A percentile compares a stretch with the other conserved stretches of the same genome.
phyloP scores from a whole-genome alignment of 257 asterid genomes.

The Galeopsis tetrahit region DNA sequence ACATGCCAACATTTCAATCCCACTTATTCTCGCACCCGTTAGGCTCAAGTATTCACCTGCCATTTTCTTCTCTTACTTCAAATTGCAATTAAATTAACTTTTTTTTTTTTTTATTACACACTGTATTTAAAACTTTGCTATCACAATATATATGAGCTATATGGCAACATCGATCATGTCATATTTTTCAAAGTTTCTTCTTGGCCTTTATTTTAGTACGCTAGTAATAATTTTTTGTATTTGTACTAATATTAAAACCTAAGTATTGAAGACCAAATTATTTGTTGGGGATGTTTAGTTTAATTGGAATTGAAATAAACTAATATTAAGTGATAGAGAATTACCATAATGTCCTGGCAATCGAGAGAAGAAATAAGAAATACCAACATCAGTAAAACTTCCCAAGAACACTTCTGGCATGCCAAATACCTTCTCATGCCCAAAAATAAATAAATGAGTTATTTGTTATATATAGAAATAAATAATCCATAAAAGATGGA shows the following conservation, averaged over 20 bases:
- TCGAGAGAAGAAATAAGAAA: constrained; percentile 26
- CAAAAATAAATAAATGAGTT: neutral
- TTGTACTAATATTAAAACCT: neutral
- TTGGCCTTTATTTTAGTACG: neutral
- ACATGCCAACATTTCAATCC: constrained; percentile 17
- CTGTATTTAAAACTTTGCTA: too few species aligned
- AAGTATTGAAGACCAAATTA: neutral
- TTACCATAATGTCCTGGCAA: constrained; percentile 13
- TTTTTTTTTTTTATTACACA: too few species aligned
- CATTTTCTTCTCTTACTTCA: neutral
- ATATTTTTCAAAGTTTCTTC: neutral
- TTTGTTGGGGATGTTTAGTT: too few species aligned
- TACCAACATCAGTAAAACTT: constrained; percentile 22
- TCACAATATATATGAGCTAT: too few species aligned
- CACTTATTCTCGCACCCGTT: constrained; percentile 19
- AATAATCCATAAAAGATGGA: neutral
- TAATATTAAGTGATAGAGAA: neutral
- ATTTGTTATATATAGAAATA: neutral
- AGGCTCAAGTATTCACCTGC: constrained; percentile 28
- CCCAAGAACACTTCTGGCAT: constrained; percentile 29
- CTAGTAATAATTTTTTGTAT: neutral
- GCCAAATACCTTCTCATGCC: constrained; percentile 14
- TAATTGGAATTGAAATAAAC: neutral
- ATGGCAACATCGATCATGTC: neutral
- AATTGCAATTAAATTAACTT: too few species aligned